phyloP scores from a whole-genome alignment of 1,284 basidiomycete genomes.

The Cryptococcus sp. region DNA sequence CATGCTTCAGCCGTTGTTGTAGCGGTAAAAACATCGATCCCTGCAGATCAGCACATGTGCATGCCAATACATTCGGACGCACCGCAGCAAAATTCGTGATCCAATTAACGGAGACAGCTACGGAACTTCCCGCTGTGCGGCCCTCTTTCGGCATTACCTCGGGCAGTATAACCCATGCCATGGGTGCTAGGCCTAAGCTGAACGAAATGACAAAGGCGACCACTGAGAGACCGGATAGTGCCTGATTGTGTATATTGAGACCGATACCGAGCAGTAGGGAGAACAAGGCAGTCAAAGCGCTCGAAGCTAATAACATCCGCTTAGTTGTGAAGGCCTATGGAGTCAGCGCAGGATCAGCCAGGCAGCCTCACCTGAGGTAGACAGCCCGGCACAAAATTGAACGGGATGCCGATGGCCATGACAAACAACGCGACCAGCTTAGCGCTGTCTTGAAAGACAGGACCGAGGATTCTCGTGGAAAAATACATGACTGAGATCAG shows the following conservation, averaged over 20 bases:
- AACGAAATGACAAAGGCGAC: conserved; percentile 23
- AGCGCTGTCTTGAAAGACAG: conserved; percentile 25
- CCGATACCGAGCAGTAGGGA: conserved; percentile 17
- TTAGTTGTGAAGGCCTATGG: conserved; percentile 11
- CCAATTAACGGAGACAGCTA: conserved; percentile 30
- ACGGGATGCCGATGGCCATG: conserved; percentile 36
- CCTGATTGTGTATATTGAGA: conserved; percentile 15
- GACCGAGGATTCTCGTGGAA: conserved; percentile 31
- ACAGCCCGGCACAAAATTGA: conserved; percentile 47
- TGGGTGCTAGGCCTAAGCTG: conserved; percentile 27
- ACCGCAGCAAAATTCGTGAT: conserved; percentile 22
- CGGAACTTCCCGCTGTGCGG: conserved; percentile 18
- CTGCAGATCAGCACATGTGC: not conserved
- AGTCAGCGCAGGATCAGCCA: not conserved
- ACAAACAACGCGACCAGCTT: conserved; percentile 28
- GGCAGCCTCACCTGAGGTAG: conserved; percentile 29
- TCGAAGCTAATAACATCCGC: conserved; percentile 17
- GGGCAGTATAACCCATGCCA: conserved; percentile 31
- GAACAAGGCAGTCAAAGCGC: conserved; percentile 10
- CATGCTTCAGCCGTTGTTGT: not conserved
- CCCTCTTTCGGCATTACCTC: conserved; percentile 25
- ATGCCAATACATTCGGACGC: conserved; percentile 2
- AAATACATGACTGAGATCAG: conserved; percentile 31
- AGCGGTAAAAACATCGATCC: not conserved
- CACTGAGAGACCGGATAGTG: conserved; percentile 14